Conservation (phyloP, 129 eudicot genomes). For the Smallanthus sonchifolius region DNA sequence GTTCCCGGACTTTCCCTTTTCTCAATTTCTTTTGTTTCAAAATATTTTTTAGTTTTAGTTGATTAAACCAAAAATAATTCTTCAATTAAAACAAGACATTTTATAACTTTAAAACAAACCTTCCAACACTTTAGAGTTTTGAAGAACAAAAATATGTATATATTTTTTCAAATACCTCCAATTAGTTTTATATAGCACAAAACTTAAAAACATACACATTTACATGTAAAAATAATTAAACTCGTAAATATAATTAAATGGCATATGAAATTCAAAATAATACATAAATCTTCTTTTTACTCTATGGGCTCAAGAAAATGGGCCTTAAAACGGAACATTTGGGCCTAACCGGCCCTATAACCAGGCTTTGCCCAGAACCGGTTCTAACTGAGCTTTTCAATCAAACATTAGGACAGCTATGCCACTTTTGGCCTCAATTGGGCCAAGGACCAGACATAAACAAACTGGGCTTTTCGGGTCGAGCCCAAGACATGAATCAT, state of each 20-base stretch:
- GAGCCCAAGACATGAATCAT: not conserved
- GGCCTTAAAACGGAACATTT: not conserved
- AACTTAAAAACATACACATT: too few relatives aligned
- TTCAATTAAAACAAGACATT: not conserved
- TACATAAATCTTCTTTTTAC: not conserved
- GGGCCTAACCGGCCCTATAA: not conserved
- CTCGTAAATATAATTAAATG: not conserved
- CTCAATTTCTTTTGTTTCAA: not conserved
- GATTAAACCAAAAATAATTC: not conserved
- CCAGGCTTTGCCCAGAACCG: not conserved
- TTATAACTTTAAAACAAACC: not conserved
- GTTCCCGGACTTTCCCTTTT: not conserved
- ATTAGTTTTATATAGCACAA: too few relatives aligned
- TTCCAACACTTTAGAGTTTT: not conserved
- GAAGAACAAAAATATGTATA: not conserved
- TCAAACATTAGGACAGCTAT: not conserved
- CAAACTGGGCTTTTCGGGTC: not conserved
- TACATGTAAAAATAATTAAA: too few relatives aligned
- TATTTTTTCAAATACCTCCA: not conserved
- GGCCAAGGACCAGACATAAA: not conserved
- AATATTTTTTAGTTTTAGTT: not conserved
- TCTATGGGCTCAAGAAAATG: not conserved
- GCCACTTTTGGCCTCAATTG: not conserved
- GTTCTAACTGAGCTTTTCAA: not conserved
- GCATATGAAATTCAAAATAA: too few relatives aligned